Evolutionary conservation across 1,139 yeast genomes (phyloP).

Genomic region (Candida sp.): DNA sequence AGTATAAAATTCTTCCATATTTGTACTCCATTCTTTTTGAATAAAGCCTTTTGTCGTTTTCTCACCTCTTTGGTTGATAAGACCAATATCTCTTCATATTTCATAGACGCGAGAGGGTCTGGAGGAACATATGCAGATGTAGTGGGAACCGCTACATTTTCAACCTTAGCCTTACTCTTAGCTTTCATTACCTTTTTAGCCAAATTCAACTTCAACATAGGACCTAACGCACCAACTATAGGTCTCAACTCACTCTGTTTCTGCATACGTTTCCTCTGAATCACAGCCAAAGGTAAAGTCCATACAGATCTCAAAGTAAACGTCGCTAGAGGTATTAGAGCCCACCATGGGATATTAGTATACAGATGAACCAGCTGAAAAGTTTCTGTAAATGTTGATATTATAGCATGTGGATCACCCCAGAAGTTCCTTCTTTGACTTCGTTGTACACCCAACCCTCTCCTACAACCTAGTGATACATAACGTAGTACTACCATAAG

Average conservation of each 20-base stretch:
- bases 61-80: conserved; percentile 76
- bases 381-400: conserved; percentile 35
- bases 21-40: conserved; percentile 65
- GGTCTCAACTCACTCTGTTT: conserved; percentile 72
- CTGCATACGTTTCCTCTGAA: conserved; percentile 65
- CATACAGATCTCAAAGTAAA: conserved; percentile 58
- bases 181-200: conserved; percentile 53
- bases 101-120: conserved; percentile 44
- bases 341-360: conserved; percentile 81
- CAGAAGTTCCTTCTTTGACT: conserved; percentile 7
- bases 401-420: conserved; percentile 15
- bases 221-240: conserved; percentile 68
- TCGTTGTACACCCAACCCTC: not conserved
- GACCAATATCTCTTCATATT: conserved; percentile 73
- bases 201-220: conserved; percentile 67
- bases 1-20: conserved; percentile 73
- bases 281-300: conserved; percentile 76
- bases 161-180: conserved; percentile 11
- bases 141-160: not conserved
- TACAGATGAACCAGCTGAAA: conserved; percentile 47
- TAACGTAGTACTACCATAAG: not conserved
- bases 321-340: conserved; percentile 72
- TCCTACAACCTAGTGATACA: not conserved
- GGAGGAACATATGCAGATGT: conserved; percentile 8
- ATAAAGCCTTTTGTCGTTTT: conserved; percentile 67